These are phyloP conservation scores for Mycena leptocephala DNA, from an alignment of 768 basidiomycete genomes.

Conservation along the genomic window DNA sequence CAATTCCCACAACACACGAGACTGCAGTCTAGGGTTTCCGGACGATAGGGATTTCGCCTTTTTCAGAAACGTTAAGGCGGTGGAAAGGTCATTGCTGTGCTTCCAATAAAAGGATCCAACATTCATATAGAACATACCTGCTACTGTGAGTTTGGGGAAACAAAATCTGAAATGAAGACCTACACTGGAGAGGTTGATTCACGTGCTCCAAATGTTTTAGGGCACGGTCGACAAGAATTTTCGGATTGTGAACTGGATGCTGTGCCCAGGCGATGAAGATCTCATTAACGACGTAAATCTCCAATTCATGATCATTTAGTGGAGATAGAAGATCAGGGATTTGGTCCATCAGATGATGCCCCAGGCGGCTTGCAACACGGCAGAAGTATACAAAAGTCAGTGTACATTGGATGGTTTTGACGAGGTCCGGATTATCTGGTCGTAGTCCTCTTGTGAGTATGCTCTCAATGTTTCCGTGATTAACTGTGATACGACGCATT, in stretches of 20 bases:
- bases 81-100: no score
- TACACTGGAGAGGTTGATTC: not conserved
- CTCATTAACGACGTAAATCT: not conserved
- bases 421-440: not conserved
- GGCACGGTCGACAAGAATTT: not conserved
- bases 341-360: not conserved
- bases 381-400: not conserved
- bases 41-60: no score
- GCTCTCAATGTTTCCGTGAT: not conserved
- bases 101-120: no score
- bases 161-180: no score
- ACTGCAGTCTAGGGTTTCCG: no score
- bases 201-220: not conserved
- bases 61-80: no score
- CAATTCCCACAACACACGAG: no score
- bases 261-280: not conserved
- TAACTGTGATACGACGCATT: not conserved
- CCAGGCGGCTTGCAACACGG: no score
- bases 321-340: not conserved
- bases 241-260: not conserved
- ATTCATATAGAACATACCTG: no score
- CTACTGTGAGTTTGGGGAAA: no score
- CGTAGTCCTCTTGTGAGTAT: not conserved
- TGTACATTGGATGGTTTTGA: not conserved
- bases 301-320: not conserved